Conservation (phyloP, 768 basidiomycete genomes). For the Leccinum truebloodii region DNA sequence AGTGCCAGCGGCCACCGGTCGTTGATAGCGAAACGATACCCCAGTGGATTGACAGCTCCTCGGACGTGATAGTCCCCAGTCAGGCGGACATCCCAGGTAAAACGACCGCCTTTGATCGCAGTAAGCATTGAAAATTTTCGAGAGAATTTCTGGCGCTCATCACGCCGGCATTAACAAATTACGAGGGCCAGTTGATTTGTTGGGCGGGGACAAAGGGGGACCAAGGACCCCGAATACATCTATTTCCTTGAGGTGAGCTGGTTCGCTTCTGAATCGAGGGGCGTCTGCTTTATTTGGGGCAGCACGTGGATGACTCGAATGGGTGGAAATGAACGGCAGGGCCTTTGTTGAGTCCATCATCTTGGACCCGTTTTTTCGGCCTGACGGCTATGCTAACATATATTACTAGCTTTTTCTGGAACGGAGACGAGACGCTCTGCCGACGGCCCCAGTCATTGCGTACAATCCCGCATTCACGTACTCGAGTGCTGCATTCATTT, state of each 20-base stretch:
- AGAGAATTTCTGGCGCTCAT: slow-evolving; percentile 21
- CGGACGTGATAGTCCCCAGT: slow-evolving; percentile 21
- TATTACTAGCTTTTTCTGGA: slow-evolving; percentile 17
- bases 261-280: slow-evolving; percentile 16
- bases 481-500: slow-evolving; percentile 23
- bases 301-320: slow-evolving; percentile 21
- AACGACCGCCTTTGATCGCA: slow-evolving; percentile 8
- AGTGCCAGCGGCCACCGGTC: slow-evolving; percentile 12
- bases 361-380: slow-evolving; percentile 1
- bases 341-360: neutral
- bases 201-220: slow-evolving; percentile 9
- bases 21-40: slow-evolving; percentile 3
- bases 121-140: slow-evolving; percentile 8
- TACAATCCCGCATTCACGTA: slow-evolving; percentile 31
- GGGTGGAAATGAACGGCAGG: slow-evolving; percentile 6
- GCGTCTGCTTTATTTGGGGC: slow-evolving; percentile 1
- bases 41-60: slow-evolving; percentile 13
- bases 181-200: slow-evolving; percentile 18
- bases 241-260: slow-evolving; percentile 18
- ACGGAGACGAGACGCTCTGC: slow-evolving; percentile 26
- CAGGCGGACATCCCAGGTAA: slow-evolving; percentile 14
- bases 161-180: slow-evolving; percentile 14
- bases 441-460: slow-evolving; percentile 21
- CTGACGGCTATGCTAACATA: slow-evolving; percentile 11
- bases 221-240: slow-evolving; percentile 28